A percentile compares a stretch with the other conserved stretches of the same genome.
phyloP scores from a whole-genome alignment of 2,329 filamentous ascomycete genomes.

The Dactylellina cionopaga region DNA sequence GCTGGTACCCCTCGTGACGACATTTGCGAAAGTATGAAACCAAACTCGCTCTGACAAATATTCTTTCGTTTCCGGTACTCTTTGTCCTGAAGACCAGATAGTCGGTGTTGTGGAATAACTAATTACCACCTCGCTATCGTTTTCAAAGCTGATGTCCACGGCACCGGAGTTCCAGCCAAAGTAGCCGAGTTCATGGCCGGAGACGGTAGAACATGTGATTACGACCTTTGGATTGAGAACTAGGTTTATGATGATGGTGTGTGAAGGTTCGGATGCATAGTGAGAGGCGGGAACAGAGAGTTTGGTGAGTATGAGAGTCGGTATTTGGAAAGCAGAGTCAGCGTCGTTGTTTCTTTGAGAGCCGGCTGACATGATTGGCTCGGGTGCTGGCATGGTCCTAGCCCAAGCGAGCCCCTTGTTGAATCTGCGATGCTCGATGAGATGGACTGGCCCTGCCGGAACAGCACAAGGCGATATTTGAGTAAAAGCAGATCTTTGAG shows the following conservation, averaged over 20 bases:
- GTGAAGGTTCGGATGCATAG: constrained; percentile 31
- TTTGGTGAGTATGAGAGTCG: constrained; percentile 48
- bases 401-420: constrained; percentile 23
- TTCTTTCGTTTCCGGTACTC: constrained; percentile 49
- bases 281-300: constrained; percentile 35
- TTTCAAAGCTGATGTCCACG: constrained; percentile 43
- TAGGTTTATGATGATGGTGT: constrained; percentile 48
- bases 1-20: constrained; percentile 40
- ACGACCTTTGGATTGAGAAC: constrained; percentile 34
- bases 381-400: constrained; percentile 24
- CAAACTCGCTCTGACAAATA: constrained; percentile 39
- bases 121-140: constrained; percentile 46
- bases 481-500: not conserved
- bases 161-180: constrained; percentile 49
- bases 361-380: constrained; percentile 35
- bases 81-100: constrained; percentile 47
- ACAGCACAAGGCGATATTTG: not conserved
- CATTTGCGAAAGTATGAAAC: constrained; percentile 51
- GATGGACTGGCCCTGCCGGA: not conserved
- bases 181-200: constrained; percentile 45
- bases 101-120: constrained; percentile 47
- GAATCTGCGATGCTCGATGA: constrained; percentile 27
- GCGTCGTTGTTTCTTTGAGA: constrained; percentile 24
- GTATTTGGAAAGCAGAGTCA: constrained; percentile 18
- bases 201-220: constrained; percentile 47